Conservation (phyloP, 2,329 filamentous ascomycete species). For the Neocatenulostroma microsporum region DNA sequence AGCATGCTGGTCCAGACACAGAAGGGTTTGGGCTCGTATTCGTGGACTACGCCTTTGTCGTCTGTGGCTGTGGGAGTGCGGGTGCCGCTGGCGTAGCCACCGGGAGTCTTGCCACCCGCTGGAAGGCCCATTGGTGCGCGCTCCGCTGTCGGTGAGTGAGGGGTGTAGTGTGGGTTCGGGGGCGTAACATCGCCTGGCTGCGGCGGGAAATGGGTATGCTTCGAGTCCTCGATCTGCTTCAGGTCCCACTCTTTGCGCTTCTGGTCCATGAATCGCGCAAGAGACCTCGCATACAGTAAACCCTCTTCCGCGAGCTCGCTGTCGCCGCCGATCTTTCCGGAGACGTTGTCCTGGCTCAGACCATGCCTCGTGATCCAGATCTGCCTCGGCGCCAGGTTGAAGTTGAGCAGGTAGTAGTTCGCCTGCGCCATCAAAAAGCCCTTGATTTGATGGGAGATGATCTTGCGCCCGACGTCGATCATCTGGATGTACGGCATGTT, state of each 20-base stretch:
- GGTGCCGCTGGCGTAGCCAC: slow-evolving; percentile 23
- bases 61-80: not conserved
- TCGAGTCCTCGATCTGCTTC: slow-evolving; percentile 69
- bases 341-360: slow-evolving; percentile 78
- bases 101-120: slow-evolving; percentile 28
- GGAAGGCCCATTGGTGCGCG: no score
- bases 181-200: slow-evolving; percentile 85
- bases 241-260: slow-evolving; percentile 76
- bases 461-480: slow-evolving; percentile 93
- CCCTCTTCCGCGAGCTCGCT: slow-evolving; percentile 76
- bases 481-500: slow-evolving; percentile 95
- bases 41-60: slow-evolving; percentile 24
- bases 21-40: slow-evolving; percentile 65
- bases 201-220: slow-evolving; percentile 77
- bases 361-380: slow-evolving; percentile 98
- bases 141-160: slow-evolving; percentile 19
- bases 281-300: slow-evolving; percentile 65
- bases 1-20: slow-evolving; percentile 99
- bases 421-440: slow-evolving; percentile 90
- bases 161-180: slow-evolving; percentile 77
- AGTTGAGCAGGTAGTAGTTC: slow-evolving; percentile 90
- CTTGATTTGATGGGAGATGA: slow-evolving; percentile 80
- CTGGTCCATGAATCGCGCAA: slow-evolving; percentile 75
- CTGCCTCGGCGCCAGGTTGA: slow-evolving; percentile 89
- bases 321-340: slow-evolving; percentile 85